Conservation (phyloP, 345 rosid genomes). For the Hibiscus mutabilis region DNA sequence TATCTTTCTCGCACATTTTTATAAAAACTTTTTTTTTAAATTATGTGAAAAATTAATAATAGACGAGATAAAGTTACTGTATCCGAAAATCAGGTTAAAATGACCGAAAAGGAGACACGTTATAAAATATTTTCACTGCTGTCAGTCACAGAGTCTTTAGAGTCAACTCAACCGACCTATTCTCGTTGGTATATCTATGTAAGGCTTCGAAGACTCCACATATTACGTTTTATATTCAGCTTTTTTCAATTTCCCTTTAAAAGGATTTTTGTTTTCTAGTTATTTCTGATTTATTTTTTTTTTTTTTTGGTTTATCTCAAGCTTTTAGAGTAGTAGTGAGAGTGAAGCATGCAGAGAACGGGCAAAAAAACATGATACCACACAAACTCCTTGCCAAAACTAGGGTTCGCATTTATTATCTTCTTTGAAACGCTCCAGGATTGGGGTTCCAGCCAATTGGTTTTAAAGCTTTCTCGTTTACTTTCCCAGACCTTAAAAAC, state of each 20-base stretch:
- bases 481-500: slow-evolving; percentile 9
- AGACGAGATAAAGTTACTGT: no score
- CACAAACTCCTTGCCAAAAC: slow-evolving; percentile 3
- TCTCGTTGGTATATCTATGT: slow-evolving; percentile 46
- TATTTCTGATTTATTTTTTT: no score
- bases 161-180: slow-evolving; percentile 81
- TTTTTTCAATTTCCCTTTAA: no score
- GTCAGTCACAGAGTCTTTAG: neutral
- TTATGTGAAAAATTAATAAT: no score
- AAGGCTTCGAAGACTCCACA: slow-evolving; percentile 82
- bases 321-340: neutral
- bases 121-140: neutral
- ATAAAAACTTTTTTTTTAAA: no score
- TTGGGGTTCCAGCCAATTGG: neutral
- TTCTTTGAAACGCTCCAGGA: neutral
- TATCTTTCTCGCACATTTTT: no score
- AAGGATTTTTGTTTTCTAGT: neutral
- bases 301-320: neutral
- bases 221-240: slow-evolving; percentile 31
- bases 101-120: neutral
- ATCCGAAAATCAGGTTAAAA: neutral
- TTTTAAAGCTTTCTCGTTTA: slow-evolving; percentile 15
- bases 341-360: slow-evolving; percentile 26
- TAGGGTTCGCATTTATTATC: slow-evolving; percentile 27
- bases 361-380: slow-evolving; percentile 2